Base-by-base conservation (phyloP, 2,329 filamentous ascomycete species). In the Westerdykella sp. region DNA sequence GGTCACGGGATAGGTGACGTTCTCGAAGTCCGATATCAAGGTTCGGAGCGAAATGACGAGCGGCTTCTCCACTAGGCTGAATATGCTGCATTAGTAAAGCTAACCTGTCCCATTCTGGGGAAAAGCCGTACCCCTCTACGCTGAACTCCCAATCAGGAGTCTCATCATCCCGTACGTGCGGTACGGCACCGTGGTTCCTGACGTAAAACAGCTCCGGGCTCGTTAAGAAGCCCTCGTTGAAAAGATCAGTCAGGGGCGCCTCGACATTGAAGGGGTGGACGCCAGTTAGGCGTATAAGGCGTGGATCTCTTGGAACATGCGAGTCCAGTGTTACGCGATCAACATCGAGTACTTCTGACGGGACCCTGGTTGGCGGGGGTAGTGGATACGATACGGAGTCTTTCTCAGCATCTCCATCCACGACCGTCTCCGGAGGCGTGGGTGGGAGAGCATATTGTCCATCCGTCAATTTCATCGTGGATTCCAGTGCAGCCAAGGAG, bases 251-350 rank as follows among this genome's bases (percentile, higher is more conserved):
- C 7, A 96, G 69, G 0, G 90, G 89, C 9, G 90, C 78, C 67
- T 96, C 90, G 39, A 86, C 84, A 56, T 96, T 96, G 73, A 94
- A 95, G 1, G 90, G 90, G 65, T 95, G 90, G 5, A 87, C 78
- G 18, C 90, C 90, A 10, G 90, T 96, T 12, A 96, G 73, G 40
- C 90, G 79, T 51, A 96, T 93, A 13, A 96, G 73, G 34, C 89
- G 78, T 1, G 84, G 74, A 67, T 95, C 89, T 63, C 90, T 77
- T 16, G 82, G 76, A 15, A 96, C 85, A 71, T 91, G 87, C 52
- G 69, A 73, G 60, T 96, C 90, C 7, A 90, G 90, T 0, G 89
- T 96, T 49, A 85, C 84, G 50, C 85, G 73, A 62, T 95, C 89
- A 57, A 87, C 69, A n/a, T 81, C 73, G 5, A 94, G 73, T 11